A percentile compares a stretch with the other conserved stretches of the same genome.
phyloP scores from a whole-genome alignment of 2,329 filamentous ascomycete species.

The Talaromyces sp. region DNA sequence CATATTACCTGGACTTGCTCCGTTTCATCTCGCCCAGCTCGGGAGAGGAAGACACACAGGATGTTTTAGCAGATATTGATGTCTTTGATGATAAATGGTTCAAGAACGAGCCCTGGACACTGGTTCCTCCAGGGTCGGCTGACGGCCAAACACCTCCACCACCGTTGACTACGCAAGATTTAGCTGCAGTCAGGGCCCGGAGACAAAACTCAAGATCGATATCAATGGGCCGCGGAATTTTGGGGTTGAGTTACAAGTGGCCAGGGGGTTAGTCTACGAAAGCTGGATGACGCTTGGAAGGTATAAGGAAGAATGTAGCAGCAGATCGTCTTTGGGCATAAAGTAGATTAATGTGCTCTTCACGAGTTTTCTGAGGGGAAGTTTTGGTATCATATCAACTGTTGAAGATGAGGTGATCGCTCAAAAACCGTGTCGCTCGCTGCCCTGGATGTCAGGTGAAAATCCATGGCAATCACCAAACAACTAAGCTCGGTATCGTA shows the following conservation, averaged over 20 bases:
- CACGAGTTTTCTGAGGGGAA: too few species aligned
- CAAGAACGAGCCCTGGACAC: background rate
- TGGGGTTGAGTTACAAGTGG: background rate
- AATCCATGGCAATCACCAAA: too few species aligned
- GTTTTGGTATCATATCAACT: too few species aligned
- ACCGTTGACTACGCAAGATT: background rate
- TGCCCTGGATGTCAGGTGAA: too few species aligned
- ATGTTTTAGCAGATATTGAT: background rate
- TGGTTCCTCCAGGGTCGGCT: background rate
- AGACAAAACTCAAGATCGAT: background rate
- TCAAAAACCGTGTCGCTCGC: too few species aligned
- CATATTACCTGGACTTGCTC: background rate
- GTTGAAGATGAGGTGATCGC: too few species aligned
- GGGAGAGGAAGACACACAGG: background rate
- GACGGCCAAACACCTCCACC: background rate
- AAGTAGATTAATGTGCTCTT: too few species aligned
- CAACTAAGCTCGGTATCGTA: too few species aligned
- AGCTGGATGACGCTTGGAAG: background rate
- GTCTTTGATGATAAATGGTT: background rate
- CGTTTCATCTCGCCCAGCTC: background rate
- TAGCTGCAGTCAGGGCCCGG: background rate
- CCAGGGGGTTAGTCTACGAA: background rate
- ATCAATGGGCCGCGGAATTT: background rate
- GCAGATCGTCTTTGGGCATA: too few species aligned
- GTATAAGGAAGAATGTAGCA: background rate